Percentiles rank a stretch among this genome's conserved stretches.
These are phyloP conservation scores for Scenedesmus sp. DNA, from an alignment of 163 green algal species.

Conservation along the genomic window DNA sequence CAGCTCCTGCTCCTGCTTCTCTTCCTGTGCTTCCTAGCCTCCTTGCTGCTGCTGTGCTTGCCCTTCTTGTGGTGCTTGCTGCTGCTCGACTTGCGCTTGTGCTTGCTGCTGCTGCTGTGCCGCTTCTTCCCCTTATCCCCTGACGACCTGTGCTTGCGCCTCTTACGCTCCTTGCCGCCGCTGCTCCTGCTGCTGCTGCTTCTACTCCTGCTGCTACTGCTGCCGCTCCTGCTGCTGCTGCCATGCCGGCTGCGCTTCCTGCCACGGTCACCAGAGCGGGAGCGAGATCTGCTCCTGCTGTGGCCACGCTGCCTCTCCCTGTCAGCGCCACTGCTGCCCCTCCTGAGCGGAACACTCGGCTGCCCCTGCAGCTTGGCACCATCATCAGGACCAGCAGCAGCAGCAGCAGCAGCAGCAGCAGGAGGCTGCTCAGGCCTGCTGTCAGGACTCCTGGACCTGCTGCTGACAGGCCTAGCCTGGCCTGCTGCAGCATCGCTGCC, in stretches of 20 bases:
- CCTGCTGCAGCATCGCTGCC: not conserved
- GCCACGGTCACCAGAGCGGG: not conserved
- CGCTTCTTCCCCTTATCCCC: not conserved
- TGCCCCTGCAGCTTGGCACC: not conserved
- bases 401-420: slow-evolving; percentile 5
- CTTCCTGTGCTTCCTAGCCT: not conserved
- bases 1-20: not conserved
- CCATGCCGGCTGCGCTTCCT: not conserved
- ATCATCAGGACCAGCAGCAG: not conserved
- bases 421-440: not conserved
- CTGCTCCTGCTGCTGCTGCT: not conserved
- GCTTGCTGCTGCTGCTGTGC: not conserved
- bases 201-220: not conserved
- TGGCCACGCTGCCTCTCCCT: not conserved
- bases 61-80: slow-evolving; percentile 2
- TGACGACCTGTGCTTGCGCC: not conserved
- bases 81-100: not conserved
- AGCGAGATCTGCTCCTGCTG: not conserved
- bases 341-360: not conserved
- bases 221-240: not conserved
- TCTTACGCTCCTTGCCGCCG: not conserved
- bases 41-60: not conserved
- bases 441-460: not conserved
- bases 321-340: not conserved
- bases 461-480: not conserved